Base-by-base conservation (phyloP, 768 basidiomycete genomes). In the Leucogyrophana mollusca region DNA sequence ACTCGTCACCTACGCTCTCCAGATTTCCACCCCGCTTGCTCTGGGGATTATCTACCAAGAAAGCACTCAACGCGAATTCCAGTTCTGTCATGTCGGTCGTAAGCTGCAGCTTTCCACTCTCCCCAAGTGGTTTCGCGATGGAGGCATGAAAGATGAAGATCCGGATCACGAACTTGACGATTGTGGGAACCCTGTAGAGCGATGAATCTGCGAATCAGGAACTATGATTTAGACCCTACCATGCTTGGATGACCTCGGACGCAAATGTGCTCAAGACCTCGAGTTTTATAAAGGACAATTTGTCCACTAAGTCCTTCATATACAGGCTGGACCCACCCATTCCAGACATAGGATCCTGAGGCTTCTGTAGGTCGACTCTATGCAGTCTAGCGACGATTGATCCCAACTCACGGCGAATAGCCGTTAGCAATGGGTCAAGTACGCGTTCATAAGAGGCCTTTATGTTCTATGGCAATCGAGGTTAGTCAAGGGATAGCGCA, bases 11-110 rank as follows among this genome's bases (percentile, higher is more conserved):
- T 8, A 94, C 77, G 13, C 68, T 76, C 51, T 89, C 87, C 34
- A 95, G 71, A 55, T 79, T 80, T 9, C 79, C 13, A 13, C 27
- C 27, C 27, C 27, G 27, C 27, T 13, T 1, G 82, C 79, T 4
- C 84, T 79, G 56, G 82, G 80, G 47, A 40, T 74, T 73, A 45
- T 83, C 82, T 2, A 71, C 72, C 70, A 85, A 73, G 62, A 97
- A 90, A 3, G 88, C 80, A 56, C 83, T 87, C 45, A 99, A 64
- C 0, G 90, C 84, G 62, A 98, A 96, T 69, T 99, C 96, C 50
- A 98, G 76, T 62, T 93, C 90, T 0, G 94, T 89, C 93, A 97
- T 95, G 64, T 99, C 95, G 38, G 84, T 89, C 47, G 93, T 91
- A 52, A 98, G 74, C 67, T 95, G 94, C 20, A 99, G 78, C 62